Base-by-base conservation (phyloP, 495 filamentous ascomycete genomes). In the Penicillium cosmopolitanum region DNA sequence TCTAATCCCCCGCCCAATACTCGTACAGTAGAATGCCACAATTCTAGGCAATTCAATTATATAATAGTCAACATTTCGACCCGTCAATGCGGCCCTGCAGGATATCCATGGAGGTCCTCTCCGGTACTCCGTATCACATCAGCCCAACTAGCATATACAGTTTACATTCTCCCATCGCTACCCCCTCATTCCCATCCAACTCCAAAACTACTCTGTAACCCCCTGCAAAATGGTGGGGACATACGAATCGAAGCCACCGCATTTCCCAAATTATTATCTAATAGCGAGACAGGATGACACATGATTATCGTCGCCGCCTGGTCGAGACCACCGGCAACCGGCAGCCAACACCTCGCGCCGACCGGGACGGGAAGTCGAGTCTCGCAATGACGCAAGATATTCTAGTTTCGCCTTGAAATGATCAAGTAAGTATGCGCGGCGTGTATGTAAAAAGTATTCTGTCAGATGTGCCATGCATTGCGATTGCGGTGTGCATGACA, bases 211-310 rank as follows among this genome's bases (percentile, higher is more conserved):
- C 5, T 31, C 28, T 9, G 8, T 31, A 31, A 31, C 21, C 28
- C 40, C 40, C 50, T 28, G 46, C 47, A 42, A 18, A 15, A 13
- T 36, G 28, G 58, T 61, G 58, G 58, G 54, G 52, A 52, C 33
- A 2, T 23, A 46, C 25, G 28, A 44, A 31, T 36, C 35, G 28
- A 50, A 25, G 10, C 50, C 28, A 10, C 15, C 21, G 35, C 21
- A 19, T 25, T 54, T 40, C 16, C 43, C 31, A 50, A 43, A 0
- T 19, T 51, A 67, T 69, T 69, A 69, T 50, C 53, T 69, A 69
- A 69, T 69, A 57, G 61, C 52, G 36, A 54, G 40, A 33, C 51
- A 43, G 16, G 35, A 69, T 69, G 64, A 69, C 67, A 69, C 67
- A 69, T 69, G 51, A 67, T 58, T 62, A 63, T 57, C 58, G 16